Evolutionary conservation across 768 basidiomycete species (phyloP).

Genomic region (Mycena alexandri): DNA sequence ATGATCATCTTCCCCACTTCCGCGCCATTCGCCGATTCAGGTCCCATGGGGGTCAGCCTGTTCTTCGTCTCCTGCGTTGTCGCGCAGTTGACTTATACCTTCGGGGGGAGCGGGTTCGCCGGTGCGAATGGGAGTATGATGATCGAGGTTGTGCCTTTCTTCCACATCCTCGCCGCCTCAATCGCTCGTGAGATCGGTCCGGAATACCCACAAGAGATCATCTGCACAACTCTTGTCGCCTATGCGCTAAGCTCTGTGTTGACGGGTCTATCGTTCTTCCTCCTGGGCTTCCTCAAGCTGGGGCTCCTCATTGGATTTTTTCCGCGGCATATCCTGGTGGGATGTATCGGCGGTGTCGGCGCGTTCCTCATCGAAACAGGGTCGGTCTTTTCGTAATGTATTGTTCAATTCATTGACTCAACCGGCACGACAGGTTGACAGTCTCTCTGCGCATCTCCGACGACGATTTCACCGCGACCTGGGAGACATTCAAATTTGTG

Average conservation of each 20-base stretch:
- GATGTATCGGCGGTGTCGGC: slow-evolving; percentile 97
- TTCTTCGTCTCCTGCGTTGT: slow-evolving; percentile 88
- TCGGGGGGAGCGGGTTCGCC: slow-evolving; percentile 90
- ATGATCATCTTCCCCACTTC: slow-evolving; percentile 96
- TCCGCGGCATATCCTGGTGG: slow-evolving; percentile 96
- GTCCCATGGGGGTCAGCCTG: slow-evolving; percentile 93
- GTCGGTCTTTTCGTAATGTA: slow-evolving; percentile 53
- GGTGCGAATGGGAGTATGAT: slow-evolving; percentile 97
- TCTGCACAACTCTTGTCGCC: slow-evolving; percentile 93
- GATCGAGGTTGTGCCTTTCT: slow-evolving; percentile 99
- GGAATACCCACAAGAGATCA: slow-evolving; percentile 73
- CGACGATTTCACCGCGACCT: slow-evolving; percentile 77
- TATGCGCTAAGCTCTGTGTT: slow-evolving; percentile 90
- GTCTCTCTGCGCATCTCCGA: slow-evolving; percentile 88
- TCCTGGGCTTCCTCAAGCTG: slow-evolving; percentile 86
- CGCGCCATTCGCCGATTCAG: slow-evolving; percentile 83
- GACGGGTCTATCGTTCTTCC: slow-evolving; percentile 88
- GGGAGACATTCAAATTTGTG: slow-evolving; percentile 75
- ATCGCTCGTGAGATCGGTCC: slow-evolving; percentile 83
- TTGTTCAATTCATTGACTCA: not conserved
- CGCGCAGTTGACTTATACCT: slow-evolving; percentile 86
- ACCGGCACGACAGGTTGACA: slow-evolving; percentile 66
- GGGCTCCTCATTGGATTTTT: slow-evolving; percentile 95
- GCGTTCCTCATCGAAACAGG: slow-evolving; percentile 93
- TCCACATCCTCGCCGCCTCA: slow-evolving; percentile 87